Conservation (phyloP, 768 basidiomycete species). For the Astraeus odoratus region DNA sequence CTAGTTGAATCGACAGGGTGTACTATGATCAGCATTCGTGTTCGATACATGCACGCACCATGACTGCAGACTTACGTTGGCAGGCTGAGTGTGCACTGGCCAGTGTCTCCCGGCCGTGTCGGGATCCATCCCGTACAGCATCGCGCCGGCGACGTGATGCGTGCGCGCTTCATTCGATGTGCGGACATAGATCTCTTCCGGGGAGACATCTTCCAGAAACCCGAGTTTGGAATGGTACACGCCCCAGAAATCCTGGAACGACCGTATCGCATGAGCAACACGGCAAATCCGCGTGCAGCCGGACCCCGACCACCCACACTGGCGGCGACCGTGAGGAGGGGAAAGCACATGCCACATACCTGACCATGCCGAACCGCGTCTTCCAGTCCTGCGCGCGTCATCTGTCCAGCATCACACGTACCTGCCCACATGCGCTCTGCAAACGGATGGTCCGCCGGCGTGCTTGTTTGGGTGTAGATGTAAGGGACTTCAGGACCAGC, state of each 20-base stretch:
- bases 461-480: constrained; percentile 34
- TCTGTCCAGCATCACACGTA: constrained; percentile 41
- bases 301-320: not conserved
- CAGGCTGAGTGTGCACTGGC: constrained; percentile 36
- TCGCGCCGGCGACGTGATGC: constrained; percentile 39
- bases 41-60: too few species aligned
- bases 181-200: constrained; percentile 35
- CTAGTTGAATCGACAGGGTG: constrained; percentile 23
- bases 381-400: constrained; percentile 37
- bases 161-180: constrained; percentile 41
- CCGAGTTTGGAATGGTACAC: constrained; percentile 33
- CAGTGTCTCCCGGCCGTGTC: constrained; percentile 25
- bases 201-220: constrained; percentile 30
- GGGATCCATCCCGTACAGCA: constrained; percentile 41
- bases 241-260: constrained; percentile 38
- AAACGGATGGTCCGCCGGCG: constrained; percentile 39
- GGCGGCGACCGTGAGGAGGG: not conserved
- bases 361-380: constrained; percentile 39
- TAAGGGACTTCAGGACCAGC: constrained; percentile 29
- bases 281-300: too few species aligned
- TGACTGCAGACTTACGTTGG: constrained; percentile 30
- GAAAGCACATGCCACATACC: constrained; percentile 12
- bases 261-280: not conserved
- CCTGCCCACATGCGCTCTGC: constrained; percentile 39
- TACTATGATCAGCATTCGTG: too few species aligned